Base-by-base conservation (phyloP, 23 red algal genomes). In the Gracilaria gracilis region DNA sequence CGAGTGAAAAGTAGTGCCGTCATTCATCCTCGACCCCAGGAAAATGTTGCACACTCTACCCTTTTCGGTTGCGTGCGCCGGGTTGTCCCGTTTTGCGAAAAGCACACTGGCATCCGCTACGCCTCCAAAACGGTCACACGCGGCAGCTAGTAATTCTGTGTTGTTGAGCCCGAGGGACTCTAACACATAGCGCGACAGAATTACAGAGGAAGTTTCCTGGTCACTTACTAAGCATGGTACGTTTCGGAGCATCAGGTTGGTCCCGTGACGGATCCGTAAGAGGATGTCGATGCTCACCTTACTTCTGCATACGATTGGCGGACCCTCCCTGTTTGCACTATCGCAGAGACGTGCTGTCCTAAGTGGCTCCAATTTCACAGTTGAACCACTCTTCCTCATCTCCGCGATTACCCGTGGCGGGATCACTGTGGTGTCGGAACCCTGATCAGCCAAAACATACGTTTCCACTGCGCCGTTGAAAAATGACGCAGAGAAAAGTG, bases 251-350 rank as follows among this genome's bases (percentile, higher is more conserved):
- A 88, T 17, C 12, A 88, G 84, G 9, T 55, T 74, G 11, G 49
- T 73, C 4, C 67, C 67, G 32, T 88, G 84, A 31, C 84, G 44
- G 5, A 88, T 88, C 21, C 67, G 84, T 15, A 88, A 47, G 1
- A 17, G 65, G 1, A 88, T 66, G 70, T 88, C 67, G 0, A 20
- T 19, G 5, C 16, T 39, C 0, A 75, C 49, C 13, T 57, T 88
- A 32, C 38, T 0, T 21, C 8, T 46, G 66, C 84, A 88, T 9
- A 4, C 12, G 13, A 61, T 51, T 50, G 12, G 14, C 27, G 35
- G 42, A 7, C 42, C 64, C 4, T 23, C 8, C 57, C 40, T 27
- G 35, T 14, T 21, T 7, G 57, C 14, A 39, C 17, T n/a, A 0
- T 39, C n/a, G 82, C 32, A 86, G 2, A 55, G 0, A 38, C 42